Evolutionary conservation across 768 basidiomycete species (phyloP).

Genomic region (Strobilomyces echinocephalus): DNA sequence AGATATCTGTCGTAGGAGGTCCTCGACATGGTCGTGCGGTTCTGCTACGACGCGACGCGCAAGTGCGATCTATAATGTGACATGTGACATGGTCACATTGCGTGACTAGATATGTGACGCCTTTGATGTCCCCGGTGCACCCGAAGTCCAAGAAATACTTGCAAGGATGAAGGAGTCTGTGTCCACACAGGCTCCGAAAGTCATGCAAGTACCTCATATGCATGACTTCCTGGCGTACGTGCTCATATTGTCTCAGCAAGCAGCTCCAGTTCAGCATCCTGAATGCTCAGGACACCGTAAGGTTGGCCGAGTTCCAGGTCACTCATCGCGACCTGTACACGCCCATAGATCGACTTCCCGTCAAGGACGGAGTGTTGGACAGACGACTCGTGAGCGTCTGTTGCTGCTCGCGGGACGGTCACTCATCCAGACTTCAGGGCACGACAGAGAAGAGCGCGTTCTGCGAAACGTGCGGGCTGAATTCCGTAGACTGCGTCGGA

Average conservation of each 20-base stretch:
- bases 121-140: no score
- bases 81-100: slow-evolving; percentile 25
- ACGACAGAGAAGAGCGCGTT: slow-evolving; percentile 89
- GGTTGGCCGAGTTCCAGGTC: slow-evolving; percentile 93
- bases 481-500: slow-evolving; percentile 91
- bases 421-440: slow-evolving; percentile 49
- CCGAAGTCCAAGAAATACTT: no score
- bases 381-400: slow-evolving; percentile 66
- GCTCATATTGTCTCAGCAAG: slow-evolving; percentile 53
- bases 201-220: slow-evolving; percentile 52
- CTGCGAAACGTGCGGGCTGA: slow-evolving; percentile 93
- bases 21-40: slow-evolving; percentile 73
- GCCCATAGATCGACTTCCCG: slow-evolving; percentile 74
- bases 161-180: slow-evolving; percentile 70
- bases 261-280: slow-evolving; percentile 93
- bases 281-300: slow-evolving; percentile 92
- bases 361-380: slow-evolving; percentile 90
- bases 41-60: slow-evolving; percentile 53
- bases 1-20: slow-evolving; percentile 96
- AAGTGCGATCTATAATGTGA: slow-evolving; percentile 36
- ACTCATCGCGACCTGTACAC: slow-evolving; percentile 91
- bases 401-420: not conserved
- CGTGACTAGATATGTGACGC: not conserved
- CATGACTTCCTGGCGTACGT: not conserved
- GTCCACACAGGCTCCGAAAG: slow-evolving; percentile 73